Conservation (phyloP, 2,329 filamentous ascomycete species). For the Knufia petricola region DNA sequence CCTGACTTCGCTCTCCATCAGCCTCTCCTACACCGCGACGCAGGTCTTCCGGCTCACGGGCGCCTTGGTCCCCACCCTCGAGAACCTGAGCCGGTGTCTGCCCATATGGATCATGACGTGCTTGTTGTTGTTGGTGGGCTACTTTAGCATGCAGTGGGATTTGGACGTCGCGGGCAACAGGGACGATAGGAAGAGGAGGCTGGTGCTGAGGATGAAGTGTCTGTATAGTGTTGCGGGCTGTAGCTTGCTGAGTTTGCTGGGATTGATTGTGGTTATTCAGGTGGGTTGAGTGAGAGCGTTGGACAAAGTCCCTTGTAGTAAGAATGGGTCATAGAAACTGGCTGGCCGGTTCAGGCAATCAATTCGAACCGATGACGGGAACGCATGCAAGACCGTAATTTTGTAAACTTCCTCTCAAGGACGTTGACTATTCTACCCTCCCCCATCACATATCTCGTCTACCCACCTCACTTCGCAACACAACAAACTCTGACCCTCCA, state of each 20-base stretch:
- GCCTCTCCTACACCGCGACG: constrained; percentile 19
- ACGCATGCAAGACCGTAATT: too few relatives aligned
- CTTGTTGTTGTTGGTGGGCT: constrained; percentile 17
- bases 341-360: too few relatives aligned
- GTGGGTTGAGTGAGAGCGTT: too few relatives aligned
- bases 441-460: neutral
- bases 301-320: too few relatives aligned
- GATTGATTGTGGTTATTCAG: constrained; percentile 2
- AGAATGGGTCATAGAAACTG: too few relatives aligned
- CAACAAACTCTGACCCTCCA: constrained; percentile 19
- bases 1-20: constrained; percentile 34
- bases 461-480: constrained; percentile 1
- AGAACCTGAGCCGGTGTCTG: constrained; percentile 18
- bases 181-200: constrained; percentile 18
- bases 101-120: constrained; percentile 20
- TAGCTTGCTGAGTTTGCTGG: constrained; percentile 17
- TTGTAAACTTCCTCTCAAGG: too few relatives aligned
- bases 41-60: constrained; percentile 18
- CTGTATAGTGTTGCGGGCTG: constrained; percentile 19
- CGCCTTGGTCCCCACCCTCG: constrained; percentile 17
- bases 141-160: constrained; percentile 22
- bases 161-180: constrained; percentile 18
- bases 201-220: constrained; percentile 20
- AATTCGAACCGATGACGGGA: too few relatives aligned
- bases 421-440: too few relatives aligned